Base-by-base conservation (phyloP, 306 rosid genomes). In the Senna tora region DNA sequence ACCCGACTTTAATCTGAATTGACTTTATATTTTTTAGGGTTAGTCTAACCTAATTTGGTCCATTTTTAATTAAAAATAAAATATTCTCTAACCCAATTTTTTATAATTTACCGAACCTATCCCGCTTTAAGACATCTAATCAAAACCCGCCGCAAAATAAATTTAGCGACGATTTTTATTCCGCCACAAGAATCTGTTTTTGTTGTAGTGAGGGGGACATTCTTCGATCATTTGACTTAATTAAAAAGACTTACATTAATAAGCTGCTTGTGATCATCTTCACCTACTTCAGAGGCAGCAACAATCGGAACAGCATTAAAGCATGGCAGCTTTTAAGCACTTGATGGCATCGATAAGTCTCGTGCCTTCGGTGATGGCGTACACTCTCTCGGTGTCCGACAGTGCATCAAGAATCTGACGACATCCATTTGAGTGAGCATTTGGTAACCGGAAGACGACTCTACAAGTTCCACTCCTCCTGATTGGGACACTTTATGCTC, bases 351-450 rank as follows among this genome's bases (percentile, higher is more conserved):
- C 88, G 0, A 77, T 68, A 0, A 94, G 83, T 67, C 12, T 89
- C 36, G 97, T 84, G 52, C 80, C 66, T 13, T 94, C 90, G 9
- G 96, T 86, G 52, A 94, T 88, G 46, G 95, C 92, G 25, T 71
- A 86, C 17, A 94, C 90, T 20, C 65, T 74, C 33, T 89, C 91
- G 0, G 80, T 89, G 4, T 83, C 55, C 0, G 93, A n/a, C n/a
- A n/a, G n/a, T n/a, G n/a, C n/a, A n/a, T 85, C 65, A 94, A 61
- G 71, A 87, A 91, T 70, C 53, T 84, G 11, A 94, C 46, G 33
- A 89, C 81, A 45, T 94, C 96, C 96, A 91, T 89, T 39, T 91
- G 96, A 12, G 99, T 91, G 3, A 94, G 82, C 88, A 89, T 91
- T 52, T 82, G 75, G 69, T 89, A 89, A 47, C 89, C 54, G 0